These are phyloP conservation scores for Quercus berberidifolia DNA, from an alignment of 306 rosid genomes.

Conservation along the genomic window DNA sequence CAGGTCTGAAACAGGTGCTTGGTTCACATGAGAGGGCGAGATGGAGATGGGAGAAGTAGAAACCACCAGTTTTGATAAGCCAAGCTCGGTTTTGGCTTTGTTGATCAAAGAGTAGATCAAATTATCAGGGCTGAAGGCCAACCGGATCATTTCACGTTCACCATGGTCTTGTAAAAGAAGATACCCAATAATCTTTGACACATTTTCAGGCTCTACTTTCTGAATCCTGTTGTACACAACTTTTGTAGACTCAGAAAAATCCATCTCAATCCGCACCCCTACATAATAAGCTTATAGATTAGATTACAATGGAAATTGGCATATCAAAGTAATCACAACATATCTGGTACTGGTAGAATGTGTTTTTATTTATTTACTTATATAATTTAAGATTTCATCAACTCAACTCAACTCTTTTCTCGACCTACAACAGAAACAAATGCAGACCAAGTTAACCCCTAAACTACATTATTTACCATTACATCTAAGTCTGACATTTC, in stretches of 20 bases:
- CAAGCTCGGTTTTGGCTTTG: slow-evolving; percentile 39
- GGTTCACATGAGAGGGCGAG: slow-evolving; percentile 32
- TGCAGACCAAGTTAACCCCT: neutral
- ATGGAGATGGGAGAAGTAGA: slow-evolving; percentile 10
- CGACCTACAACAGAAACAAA: no score
- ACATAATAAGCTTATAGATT: neutral
- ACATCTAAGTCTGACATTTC: neutral
- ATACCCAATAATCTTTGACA: slow-evolving; percentile 30
- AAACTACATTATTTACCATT: neutral
- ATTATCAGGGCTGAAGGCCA: slow-evolving; percentile 45
- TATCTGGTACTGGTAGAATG: neutral
- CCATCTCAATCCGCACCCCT: slow-evolving; percentile 22
- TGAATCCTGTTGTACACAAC: slow-evolving; percentile 34
- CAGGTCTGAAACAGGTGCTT: slow-evolving; percentile 22
- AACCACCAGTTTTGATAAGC: slow-evolving; percentile 18
- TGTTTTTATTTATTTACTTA: no score
- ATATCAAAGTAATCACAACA: neutral
- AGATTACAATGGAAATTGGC: neutral
- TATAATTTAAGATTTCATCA: no score
- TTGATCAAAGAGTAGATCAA: slow-evolving; percentile 30
- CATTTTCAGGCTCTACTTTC: slow-evolving; percentile 36
- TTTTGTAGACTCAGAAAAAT: slow-evolving; percentile 30
- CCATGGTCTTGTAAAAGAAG: slow-evolving; percentile 34
- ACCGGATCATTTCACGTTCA: slow-evolving; percentile 38
- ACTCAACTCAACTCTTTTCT: no score